Conservation (phyloP, 2,329 filamentous ascomycete genomes). For the Metarhizium album region DNA sequence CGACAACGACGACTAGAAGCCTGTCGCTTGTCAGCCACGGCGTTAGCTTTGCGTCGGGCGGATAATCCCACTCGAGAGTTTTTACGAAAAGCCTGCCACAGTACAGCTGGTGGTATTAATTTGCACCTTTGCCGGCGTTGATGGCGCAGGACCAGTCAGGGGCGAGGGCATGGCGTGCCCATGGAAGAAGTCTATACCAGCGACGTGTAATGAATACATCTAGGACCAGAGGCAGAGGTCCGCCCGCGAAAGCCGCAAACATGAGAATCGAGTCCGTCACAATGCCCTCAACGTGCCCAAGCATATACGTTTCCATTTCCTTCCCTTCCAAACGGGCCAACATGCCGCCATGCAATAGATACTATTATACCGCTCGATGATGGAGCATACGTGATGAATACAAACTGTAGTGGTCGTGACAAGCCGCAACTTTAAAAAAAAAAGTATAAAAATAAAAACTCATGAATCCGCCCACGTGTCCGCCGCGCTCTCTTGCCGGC, state of each 20-base stretch:
- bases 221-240: not conserved
- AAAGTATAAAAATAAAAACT: not conserved
- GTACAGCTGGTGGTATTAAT: not conserved
- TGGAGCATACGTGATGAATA: not conserved
- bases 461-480: conserved; percentile 1
- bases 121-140: not conserved
- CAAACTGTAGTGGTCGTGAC: not conserved
- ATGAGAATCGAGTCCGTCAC: too few species aligned
- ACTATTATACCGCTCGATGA: not conserved
- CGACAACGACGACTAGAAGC: conserved; percentile 45
- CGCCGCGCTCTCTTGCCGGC: not conserved
- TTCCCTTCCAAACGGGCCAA: not conserved
- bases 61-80: not conserved
- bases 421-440: not conserved
- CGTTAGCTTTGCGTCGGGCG: not conserved
- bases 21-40: not conserved
- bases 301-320: too few species aligned
- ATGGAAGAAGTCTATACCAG: too few species aligned
- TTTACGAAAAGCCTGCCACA: not conserved
- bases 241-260: too few species aligned
- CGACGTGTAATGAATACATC: too few species aligned
- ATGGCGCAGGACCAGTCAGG: not conserved
- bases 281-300: too few species aligned
- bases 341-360: not conserved
- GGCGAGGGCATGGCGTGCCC: too few species aligned